Base-by-base conservation (phyloP, 805 yeast genomes). In the Candida xyloterini region DNA sequence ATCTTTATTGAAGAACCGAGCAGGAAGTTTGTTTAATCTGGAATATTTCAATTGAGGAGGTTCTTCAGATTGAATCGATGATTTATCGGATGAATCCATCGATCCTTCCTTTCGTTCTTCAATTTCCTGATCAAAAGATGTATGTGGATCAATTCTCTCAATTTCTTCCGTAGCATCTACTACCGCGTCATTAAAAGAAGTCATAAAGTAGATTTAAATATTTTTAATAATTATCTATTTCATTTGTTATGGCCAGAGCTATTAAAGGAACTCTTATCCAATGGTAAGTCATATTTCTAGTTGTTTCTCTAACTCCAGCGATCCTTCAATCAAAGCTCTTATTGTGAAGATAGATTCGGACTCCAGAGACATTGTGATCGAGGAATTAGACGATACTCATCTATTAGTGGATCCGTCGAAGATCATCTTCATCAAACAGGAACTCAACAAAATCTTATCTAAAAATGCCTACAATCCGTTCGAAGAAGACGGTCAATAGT, bases 361-460 rank as follows among this genome's bases (percentile, higher is more conserved):
- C 20, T 65, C 72, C 26, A 83, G 86, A 43, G 95, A 89, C 50
- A 81, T 93, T 2, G 59, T 63, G 13, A 63, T 60, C n/a, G 79
- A 83, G 62, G 98, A 93, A 52, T 71, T 91, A 29, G 98, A 93
- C 57, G 97, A 90, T 32, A 86, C 93, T 1, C 98, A 93, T 61
- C 63, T 91, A 14, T 68, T 93, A 45, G 83, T 91, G 21, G 91
- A 86, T 50, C 83, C 82, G 23, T 74, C 77, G 27, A 84, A 81
- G 63, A 85, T 91, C 2, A 81, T 78, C 16, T 79, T 70, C 55
- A 81, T 91, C 34, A 91, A 89, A 51, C 68, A 64, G 37, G 95
- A 91, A 59, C 71, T 91, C 49, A 87, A 85, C 56, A 65, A 78
- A 45, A 63, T 88, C 45, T 67, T 91, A 16, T 79, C 95, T 2